These are phyloP conservation scores for Ophiostoma piceae DNA, from an alignment of 2,329 filamentous ascomycete species.

Conservation along the genomic window DNA sequence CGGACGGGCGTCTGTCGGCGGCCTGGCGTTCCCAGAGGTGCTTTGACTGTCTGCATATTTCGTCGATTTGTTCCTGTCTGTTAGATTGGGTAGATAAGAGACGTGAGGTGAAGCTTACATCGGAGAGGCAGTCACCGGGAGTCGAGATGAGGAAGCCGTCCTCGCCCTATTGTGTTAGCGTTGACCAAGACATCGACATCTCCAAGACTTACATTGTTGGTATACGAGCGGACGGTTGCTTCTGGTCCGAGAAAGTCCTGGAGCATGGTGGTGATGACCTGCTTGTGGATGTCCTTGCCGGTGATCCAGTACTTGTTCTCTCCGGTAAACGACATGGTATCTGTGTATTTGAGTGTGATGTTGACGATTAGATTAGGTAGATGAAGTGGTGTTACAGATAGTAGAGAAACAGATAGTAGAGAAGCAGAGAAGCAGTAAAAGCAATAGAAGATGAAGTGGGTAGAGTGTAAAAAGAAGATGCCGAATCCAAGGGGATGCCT, in stretches of 20 bases:
- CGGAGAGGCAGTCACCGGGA: constrained; percentile 52
- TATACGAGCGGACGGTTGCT: constrained; percentile 53
- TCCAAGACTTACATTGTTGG: constrained; percentile 43
- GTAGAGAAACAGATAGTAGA: neutral
- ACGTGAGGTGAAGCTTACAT: constrained; percentile 41
- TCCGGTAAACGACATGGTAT: constrained; percentile 23
- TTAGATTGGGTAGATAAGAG: constrained; percentile 4
- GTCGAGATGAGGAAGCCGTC: constrained; percentile 58
- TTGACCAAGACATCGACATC: neutral
- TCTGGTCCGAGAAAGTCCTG: constrained; percentile 55
- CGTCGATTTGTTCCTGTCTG: constrained; percentile 56
- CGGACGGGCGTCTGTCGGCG: constrained; percentile 38
- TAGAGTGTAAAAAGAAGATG: neutral
- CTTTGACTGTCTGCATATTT: constrained; percentile 55
- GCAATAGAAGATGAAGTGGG: neutral
- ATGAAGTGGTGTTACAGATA: neutral
- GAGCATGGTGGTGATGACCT: constrained; percentile 54
- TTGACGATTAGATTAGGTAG: neutral
- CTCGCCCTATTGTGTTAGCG: constrained; percentile 44
- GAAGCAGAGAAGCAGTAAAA: neutral
- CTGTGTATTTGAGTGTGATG: neutral
- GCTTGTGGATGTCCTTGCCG: constrained; percentile 55
- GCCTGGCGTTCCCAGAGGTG: constrained; percentile 55
- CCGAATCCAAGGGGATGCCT: neutral
- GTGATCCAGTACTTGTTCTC: constrained; percentile 60